Percentiles rank a stretch among this genome's conserved stretches.
Evolutionary conservation across 2,329 filamentous ascomycete genomes (phyloP).

Genomic region (Corinectria fuckeliana): DNA sequence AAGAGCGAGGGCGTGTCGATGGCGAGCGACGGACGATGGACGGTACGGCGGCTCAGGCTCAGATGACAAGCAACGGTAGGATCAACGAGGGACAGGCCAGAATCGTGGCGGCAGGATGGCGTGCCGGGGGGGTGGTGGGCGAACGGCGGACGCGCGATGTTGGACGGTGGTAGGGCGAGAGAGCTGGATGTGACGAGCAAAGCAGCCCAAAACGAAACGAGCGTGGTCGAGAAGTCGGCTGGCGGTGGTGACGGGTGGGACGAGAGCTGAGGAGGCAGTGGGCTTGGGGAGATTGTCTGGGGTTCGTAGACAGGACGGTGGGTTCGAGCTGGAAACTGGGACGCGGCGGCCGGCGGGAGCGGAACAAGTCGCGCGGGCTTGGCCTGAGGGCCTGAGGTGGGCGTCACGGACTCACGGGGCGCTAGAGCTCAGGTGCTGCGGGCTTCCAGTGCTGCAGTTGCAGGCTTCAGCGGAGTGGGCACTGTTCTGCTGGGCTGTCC

Average conservation of each 20-base stretch:
- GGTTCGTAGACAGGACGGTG: conserved; percentile 29
- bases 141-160: conserved; percentile 26
- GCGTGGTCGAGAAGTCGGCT: conserved; percentile 28
- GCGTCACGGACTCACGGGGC: background rate
- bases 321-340: conserved; percentile 25
- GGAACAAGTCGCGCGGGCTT: conserved; percentile 28
- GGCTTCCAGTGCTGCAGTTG: conserved; percentile 5
- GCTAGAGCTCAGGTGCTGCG: background rate
- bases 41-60: no score
- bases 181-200: conserved; percentile 21
- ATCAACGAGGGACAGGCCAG: conserved; percentile 35
- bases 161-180: conserved; percentile 29
- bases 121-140: conserved; percentile 33
- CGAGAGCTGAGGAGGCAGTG: conserved; percentile 40
- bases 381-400: background rate
- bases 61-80: conserved; percentile 30
- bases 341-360: conserved; percentile 29
- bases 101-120: conserved; percentile 36
- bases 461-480: background rate
- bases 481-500: background rate
- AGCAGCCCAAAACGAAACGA: conserved; percentile 27
- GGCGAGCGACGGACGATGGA: conserved; percentile 19
- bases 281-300: conserved; percentile 32
- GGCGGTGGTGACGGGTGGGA: conserved; percentile 39
- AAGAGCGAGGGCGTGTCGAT: conserved; percentile 4